phyloP scores from a whole-genome alignment of 192 early-diverging fungal species.

The Backusella australiensis region DNA sequence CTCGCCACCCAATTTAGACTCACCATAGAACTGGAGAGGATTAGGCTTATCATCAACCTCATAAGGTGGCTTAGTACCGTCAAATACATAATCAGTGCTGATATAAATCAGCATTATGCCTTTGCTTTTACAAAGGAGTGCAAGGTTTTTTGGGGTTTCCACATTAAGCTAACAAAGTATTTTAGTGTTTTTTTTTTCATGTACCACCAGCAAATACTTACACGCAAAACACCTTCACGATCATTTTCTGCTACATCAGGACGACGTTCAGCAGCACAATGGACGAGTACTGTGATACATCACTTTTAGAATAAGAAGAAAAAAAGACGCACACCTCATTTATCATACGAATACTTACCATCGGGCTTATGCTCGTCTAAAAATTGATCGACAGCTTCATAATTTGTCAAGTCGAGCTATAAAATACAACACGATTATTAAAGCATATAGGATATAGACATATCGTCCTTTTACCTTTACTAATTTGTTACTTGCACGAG shows the following conservation, averaged over 20 bases:
- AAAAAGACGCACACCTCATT: no score
- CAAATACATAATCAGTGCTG: slow-evolving; percentile 93
- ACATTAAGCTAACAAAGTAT: slow-evolving; percentile 59
- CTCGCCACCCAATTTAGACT: slow-evolving; percentile 78
- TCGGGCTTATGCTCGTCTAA: slow-evolving; percentile 54
- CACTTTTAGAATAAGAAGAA: background rate
- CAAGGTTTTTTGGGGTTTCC: slow-evolving; percentile 55
- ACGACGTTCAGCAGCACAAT: slow-evolving; percentile 85
- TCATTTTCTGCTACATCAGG: slow-evolving; percentile 79
- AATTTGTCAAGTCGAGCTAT: slow-evolving; percentile 68
- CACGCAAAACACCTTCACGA: slow-evolving; percentile 49
- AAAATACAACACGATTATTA: background rate
- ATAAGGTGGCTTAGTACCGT: slow-evolving; percentile 82
- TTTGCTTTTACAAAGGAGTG: slow-evolving; percentile 42
- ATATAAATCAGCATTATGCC: slow-evolving; percentile 75
- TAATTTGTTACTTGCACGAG: slow-evolving; percentile 52
- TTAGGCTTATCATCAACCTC: slow-evolving; percentile 62
- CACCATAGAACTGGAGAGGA: slow-evolving; percentile 85
- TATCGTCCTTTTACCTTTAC: slow-evolving; percentile 45
- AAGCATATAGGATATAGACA: background rate
- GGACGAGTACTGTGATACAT: slow-evolving; percentile 53
- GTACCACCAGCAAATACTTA: slow-evolving; percentile 28
- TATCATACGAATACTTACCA: slow-evolving; percentile 25
- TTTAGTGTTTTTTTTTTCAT: background rate
- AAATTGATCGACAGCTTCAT: slow-evolving; percentile 47